Percentiles rank a stretch among this genome's conserved stretches.
Evolutionary conservation across 2,329 filamentous ascomycete species (phyloP).

Genomic region (Teratosphaeriaceae sp.): DNA sequence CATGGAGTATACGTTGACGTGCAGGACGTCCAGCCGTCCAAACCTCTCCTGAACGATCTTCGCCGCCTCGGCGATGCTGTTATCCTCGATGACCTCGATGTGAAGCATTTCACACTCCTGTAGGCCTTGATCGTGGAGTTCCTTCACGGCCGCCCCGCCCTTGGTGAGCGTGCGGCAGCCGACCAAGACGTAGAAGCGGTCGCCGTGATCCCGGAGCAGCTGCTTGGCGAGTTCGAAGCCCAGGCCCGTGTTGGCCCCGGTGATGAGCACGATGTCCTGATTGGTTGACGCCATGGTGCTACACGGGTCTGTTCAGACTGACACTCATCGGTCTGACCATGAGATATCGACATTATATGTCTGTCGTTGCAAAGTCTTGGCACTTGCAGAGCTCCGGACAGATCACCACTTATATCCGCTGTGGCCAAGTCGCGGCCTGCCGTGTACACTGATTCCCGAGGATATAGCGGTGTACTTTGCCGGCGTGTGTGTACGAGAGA

Average conservation of each 20-base stretch:
- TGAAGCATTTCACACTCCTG: constrained; percentile 31
- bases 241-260: constrained; percentile 34
- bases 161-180: constrained; percentile 31
- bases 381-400: too few relatives aligned
- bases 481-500: neutral
- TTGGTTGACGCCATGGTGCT: neutral
- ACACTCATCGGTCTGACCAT: too few relatives aligned
- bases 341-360: too few relatives aligned
- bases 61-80: constrained; percentile 34
- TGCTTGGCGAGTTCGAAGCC: constrained; percentile 27
- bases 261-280: constrained; percentile 16
- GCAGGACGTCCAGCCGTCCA: constrained; percentile 26
- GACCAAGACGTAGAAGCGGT: constrained; percentile 35
- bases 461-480: too few relatives aligned
- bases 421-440: too few relatives aligned
- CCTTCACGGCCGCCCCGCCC: constrained; percentile 28
- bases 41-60: constrained; percentile 20
- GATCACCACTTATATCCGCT: neutral
- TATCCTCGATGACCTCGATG: constrained; percentile 38
- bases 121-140: constrained; percentile 15
- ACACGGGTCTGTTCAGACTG: too few relatives aligned
- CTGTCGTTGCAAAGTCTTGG: neutral
- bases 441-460: too few relatives aligned
- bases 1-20: constrained; percentile 3
- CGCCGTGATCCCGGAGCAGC: constrained; percentile 25